Conservation (phyloP, 768 basidiomycete species). For the Boletus sp. region DNA sequence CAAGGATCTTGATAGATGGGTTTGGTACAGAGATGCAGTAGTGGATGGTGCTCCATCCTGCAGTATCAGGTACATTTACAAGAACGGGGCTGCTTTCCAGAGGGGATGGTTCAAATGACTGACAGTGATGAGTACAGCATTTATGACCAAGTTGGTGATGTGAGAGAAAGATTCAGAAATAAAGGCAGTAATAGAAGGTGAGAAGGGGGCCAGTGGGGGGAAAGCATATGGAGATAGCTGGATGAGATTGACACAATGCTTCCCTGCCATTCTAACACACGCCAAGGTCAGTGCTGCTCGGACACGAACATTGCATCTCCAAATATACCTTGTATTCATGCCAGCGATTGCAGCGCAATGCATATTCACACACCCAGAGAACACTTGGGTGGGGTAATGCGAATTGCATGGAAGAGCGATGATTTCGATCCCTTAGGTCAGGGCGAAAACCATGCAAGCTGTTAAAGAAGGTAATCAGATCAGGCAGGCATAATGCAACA, state of each 20-base stretch:
- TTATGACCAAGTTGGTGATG: constrained; percentile 52
- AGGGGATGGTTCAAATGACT: constrained; percentile 44
- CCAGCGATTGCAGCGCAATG: constrained; percentile 59
- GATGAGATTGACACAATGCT: constrained; percentile 13
- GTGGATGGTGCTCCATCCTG: constrained; percentile 75
- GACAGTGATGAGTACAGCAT: constrained; percentile 46
- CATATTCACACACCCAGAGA: constrained; percentile 69
- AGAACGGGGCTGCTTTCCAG: constrained; percentile 42
- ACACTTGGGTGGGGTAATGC: constrained; percentile 59
- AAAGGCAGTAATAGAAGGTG: constrained; percentile 34
- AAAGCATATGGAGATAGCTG: constrained; percentile 29
- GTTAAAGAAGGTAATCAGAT: constrained; percentile 5
- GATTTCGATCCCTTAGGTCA: constrained; percentile 69
- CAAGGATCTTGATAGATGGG: constrained; percentile 62
- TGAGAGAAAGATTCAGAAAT: constrained; percentile 40
- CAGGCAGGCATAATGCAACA: not conserved
- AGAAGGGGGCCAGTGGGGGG: constrained; percentile 25
- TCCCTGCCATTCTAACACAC: constrained; percentile 30
- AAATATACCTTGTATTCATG: constrained; percentile 54
- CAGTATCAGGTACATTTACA: constrained; percentile 64
- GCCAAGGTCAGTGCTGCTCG: constrained; percentile 1
- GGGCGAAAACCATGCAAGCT: constrained; percentile 65
- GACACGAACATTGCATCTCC: not conserved
- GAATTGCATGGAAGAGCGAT: constrained; percentile 71
- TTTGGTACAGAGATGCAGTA: constrained; percentile 56